These are phyloP conservation scores for Paspalum vaginatum DNA, from an alignment of 176 grass and related monocot genomes.

Conservation along the genomic window DNA sequence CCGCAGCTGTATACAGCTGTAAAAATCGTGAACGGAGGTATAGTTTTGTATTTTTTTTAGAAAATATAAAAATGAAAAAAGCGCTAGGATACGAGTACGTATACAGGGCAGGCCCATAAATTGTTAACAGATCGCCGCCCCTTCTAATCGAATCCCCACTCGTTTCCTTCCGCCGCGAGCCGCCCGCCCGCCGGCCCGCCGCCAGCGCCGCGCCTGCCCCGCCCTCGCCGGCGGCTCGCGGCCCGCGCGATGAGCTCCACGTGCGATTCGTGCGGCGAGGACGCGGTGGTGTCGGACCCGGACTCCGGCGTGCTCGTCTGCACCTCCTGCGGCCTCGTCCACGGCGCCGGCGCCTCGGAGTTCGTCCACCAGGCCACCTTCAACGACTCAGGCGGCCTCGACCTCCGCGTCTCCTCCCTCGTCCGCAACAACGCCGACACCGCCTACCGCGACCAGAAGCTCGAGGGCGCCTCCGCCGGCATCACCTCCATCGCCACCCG, in stretches of 20 bases:
- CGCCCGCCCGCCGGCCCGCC: not conserved
- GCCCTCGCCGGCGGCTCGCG: not conserved
- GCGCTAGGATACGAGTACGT: too few relatives aligned
- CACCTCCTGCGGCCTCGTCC: conserved; percentile 44
- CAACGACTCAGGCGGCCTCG: conserved; percentile 40
- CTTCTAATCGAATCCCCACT: conserved; percentile 4
- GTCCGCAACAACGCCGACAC: conserved; percentile 36
- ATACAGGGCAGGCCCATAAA: not conserved
- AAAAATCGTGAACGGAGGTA: too few relatives aligned
- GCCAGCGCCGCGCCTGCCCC: not conserved
- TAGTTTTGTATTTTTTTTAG: too few relatives aligned
- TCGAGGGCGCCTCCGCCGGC: conserved; percentile 32
- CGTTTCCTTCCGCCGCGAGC: conserved; percentile 29
- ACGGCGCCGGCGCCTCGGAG: conserved; percentile 35
- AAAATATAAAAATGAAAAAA: too few relatives aligned
- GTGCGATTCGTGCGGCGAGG: conserved; percentile 53
- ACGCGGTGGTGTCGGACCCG: conserved; percentile 40
- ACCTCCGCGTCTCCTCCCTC: conserved; percentile 41
- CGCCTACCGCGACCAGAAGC: conserved; percentile 58
- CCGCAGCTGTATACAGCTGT: too few relatives aligned
- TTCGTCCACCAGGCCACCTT: conserved; percentile 57
- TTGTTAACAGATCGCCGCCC: conserved; percentile 4
- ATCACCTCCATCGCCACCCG: conserved; percentile 39
- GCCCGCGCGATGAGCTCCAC: conserved; percentile 49
- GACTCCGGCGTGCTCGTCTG: conserved; percentile 58